Base-by-base conservation (phyloP, 257 asterid species). In the Lantana camara region DNA sequence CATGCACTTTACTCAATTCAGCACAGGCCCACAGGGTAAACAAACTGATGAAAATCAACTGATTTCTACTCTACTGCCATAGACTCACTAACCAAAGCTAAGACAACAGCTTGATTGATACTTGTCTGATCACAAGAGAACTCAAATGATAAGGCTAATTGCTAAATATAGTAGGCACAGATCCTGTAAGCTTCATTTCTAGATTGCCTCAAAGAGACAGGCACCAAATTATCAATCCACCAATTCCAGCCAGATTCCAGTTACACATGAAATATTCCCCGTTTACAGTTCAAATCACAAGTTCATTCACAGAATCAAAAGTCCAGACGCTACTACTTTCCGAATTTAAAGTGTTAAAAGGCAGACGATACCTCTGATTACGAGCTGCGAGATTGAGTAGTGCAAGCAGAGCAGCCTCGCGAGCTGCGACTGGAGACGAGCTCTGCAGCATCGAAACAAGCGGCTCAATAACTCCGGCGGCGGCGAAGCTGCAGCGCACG, bases 301-400 rank as follows among this genome's bases (percentile, higher is more conserved):
- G 29, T 63, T 22, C 13, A 67, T 44, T 74, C 64, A 40, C 30
- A n/a, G 11, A 67, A n/a, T 37, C 52, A 13, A 23, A 48, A 53
- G 7, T 21, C 22, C 54, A 44, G 7, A 27, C 7, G 16, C 20
- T 16, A 34, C 53, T 7, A 66, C 14, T 23, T 65, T 63, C 62
- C 52, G 59, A 55, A 55, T 21, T n/a, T 13, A 16, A 55, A 57
- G 24, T n/a, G 8, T 1, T n/a, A 2, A 56, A 57, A 45, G 41
- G 59, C 27, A 48, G 45, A 42, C 21, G 16, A 17, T 10, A 88
- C 97, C 89, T 75, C 73, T 82, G 90, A 75, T 90, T 75, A 29
- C 97, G 96, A 60, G 85, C 95, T 32, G 97, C 97, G 69, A 90
- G 95, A 73, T 90, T 90, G 71, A 90, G 96, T 74, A 90, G 87